Evolutionary conservation across 352 stramenopile species (phyloP).

Genomic region (Phytophthora capsici): DNA sequence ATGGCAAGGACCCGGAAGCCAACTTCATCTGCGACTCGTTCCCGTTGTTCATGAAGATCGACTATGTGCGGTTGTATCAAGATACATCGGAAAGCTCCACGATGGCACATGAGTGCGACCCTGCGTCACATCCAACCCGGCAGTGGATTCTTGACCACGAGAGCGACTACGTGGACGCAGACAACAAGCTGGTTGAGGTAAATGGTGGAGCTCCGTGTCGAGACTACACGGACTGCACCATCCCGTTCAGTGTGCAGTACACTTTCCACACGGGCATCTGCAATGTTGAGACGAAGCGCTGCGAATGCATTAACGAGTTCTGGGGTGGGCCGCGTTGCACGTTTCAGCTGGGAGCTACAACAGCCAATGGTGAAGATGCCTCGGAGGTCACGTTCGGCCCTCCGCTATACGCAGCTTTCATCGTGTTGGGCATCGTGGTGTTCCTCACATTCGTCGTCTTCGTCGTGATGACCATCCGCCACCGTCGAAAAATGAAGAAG

Average conservation of each 20-base stretch:
- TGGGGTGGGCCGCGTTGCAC: slow-evolving; percentile 75
- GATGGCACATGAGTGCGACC: slow-evolving; percentile 71
- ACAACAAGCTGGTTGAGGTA: slow-evolving; percentile 63
- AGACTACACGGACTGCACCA: slow-evolving; percentile 65
- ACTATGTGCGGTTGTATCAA: slow-evolving; percentile 86
- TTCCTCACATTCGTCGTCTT: slow-evolving; percentile 54
- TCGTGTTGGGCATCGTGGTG: slow-evolving; percentile 29
- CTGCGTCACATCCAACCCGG: slow-evolving; percentile 62
- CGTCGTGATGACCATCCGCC: slow-evolving; percentile 45
- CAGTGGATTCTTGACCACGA: slow-evolving; percentile 77
- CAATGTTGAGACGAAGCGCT: slow-evolving; percentile 45
- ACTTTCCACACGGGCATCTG: slow-evolving; percentile 66
- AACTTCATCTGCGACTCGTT: slow-evolving; percentile 85
- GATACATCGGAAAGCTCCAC: slow-evolving; percentile 45
- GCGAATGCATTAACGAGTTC: slow-evolving; percentile 63
- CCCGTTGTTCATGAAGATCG: slow-evolving; percentile 86
- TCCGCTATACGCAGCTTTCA: slow-evolving; percentile 35
- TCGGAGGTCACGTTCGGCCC: slow-evolving; percentile 37
- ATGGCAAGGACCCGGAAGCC: slow-evolving; percentile 48
- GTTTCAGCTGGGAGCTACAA: slow-evolving; percentile 44
- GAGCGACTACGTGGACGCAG: slow-evolving; percentile 59
- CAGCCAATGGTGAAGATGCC: slow-evolving; percentile 37
- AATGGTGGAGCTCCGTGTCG: slow-evolving; percentile 60
- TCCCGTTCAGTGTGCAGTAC: slow-evolving; percentile 46
- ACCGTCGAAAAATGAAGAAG: slow-evolving; percentile 34